Evolutionary conservation across 352 stramenopile genomes (phyloP).

Genomic region (Thalassiosira exigua): DNA sequence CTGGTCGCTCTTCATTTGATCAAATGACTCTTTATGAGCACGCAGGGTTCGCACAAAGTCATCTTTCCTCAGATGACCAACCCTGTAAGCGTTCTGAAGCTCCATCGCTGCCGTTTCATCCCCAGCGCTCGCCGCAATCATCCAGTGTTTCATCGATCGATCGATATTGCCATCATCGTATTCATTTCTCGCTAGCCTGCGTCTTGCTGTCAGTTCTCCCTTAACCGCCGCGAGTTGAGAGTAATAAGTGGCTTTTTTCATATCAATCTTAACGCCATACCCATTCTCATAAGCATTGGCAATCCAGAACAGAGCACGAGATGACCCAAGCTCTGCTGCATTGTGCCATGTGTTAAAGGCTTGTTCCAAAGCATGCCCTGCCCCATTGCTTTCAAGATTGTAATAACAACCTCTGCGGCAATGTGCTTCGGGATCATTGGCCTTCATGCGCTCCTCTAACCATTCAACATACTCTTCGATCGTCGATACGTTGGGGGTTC

Average conservation of each 20-base stretch:
- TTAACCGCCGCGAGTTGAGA: not conserved
- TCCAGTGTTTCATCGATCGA: not conserved
- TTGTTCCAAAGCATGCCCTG: not conserved
- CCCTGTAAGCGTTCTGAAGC: not conserved
- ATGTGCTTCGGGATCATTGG: not conserved
- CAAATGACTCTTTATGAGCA: not conserved
- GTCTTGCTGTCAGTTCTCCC: not conserved
- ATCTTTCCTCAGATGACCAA: not conserved
- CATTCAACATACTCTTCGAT: not conserved
- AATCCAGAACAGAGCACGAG: not conserved
- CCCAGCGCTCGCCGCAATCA: not conserved
- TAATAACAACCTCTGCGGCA: not conserved
- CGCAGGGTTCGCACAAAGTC: not conserved
- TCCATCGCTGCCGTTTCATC: not conserved
- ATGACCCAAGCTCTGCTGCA: not conserved
- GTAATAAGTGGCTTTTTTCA: not conserved
- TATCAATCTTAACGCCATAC: not conserved
- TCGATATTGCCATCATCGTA: not conserved
- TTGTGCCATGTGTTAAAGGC: not conserved
- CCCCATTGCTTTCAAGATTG: not conserved
- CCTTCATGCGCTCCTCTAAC: not conserved
- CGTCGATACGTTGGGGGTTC: not conserved
- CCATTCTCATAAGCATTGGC: not conserved
- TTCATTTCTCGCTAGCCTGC: not conserved
- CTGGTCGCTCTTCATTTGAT: not conserved